Evolutionary conservation across 306 rosid species (phyloP).

Genomic region (Gastrolobium bilobum): DNA sequence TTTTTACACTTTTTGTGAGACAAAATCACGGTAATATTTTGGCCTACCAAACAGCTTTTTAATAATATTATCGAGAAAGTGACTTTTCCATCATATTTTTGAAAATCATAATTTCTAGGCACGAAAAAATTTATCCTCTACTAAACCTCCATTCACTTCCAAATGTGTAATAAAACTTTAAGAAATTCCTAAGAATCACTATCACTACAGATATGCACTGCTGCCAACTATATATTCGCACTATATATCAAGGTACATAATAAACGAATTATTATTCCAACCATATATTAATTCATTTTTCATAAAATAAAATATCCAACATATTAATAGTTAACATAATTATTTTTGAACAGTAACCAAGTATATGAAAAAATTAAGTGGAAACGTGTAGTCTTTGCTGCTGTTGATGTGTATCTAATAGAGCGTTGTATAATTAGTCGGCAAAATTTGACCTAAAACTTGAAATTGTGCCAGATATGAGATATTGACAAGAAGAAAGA

Average conservation of each 20-base stretch:
- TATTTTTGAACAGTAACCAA: neutral
- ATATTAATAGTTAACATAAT: neutral
- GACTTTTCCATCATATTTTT: no score
- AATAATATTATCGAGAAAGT: no score
- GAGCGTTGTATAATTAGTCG: neutral
- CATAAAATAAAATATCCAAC: neutral
- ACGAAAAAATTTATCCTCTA: no score
- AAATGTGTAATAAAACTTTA: no score
- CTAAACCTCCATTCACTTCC: no score
- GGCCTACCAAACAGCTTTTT: no score
- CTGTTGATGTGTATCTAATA: neutral
- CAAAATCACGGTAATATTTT: no score
- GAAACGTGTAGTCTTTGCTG: slow-evolving; percentile 12
- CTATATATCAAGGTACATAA: neutral
- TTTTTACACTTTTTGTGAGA: no score
- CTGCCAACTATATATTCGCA: neutral
- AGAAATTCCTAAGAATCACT: no score
- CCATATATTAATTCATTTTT: slow-evolving; percentile 1
- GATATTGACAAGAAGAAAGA: slow-evolving; percentile 12
- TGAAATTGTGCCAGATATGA: neutral
- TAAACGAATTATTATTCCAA: neutral
- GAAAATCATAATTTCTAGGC: no score
- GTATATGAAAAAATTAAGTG: neutral
- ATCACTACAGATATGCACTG: neutral
- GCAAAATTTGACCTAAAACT: neutral